These are phyloP conservation scores for Extremus antarcticus DNA, from an alignment of 495 filamentous ascomycete genomes.

Conservation along the genomic window DNA sequence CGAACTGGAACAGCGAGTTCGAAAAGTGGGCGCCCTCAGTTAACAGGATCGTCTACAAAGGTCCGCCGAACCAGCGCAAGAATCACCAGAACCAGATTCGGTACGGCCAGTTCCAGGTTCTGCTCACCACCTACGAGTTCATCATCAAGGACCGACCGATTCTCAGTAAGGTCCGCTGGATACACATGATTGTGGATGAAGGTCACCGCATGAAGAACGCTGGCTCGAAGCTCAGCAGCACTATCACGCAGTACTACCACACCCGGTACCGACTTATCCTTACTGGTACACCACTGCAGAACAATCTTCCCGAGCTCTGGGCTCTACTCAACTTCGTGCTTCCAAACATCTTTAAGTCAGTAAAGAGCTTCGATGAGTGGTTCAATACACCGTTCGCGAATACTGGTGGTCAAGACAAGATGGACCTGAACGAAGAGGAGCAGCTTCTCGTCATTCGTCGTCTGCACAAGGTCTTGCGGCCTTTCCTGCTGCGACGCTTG, in stretches of 20 bases:
- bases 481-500: constrained; percentile 93
- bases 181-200: constrained; percentile 99
- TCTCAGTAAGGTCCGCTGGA: constrained; percentile 94
- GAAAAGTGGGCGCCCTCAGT: constrained; percentile 96
- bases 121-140: constrained; percentile 96
- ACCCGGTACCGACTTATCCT: constrained; percentile 92
- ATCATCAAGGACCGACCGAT: constrained; percentile 97
- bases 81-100: constrained; percentile 87
- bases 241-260: constrained; percentile 85
- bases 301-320: constrained; percentile 94
- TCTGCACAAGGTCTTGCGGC: constrained; percentile 92
- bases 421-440: constrained; percentile 99
- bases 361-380: constrained; percentile 99
- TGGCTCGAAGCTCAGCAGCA: constrained; percentile 92
- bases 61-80: constrained; percentile 79
- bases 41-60: constrained; percentile 86
- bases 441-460: constrained; percentile 95
- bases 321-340: constrained; percentile 95
- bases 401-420: constrained; percentile 93
- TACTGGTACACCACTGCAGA: constrained; percentile 93
- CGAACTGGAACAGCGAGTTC: constrained; percentile 97
- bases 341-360: constrained; percentile 97
- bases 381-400: constrained; percentile 99
- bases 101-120: constrained; percentile 88
- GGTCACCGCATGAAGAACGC: constrained; percentile 99